Evolutionary conservation across 306 rosid genomes (phyloP).

Genomic region (Rubus parviflorus): DNA sequence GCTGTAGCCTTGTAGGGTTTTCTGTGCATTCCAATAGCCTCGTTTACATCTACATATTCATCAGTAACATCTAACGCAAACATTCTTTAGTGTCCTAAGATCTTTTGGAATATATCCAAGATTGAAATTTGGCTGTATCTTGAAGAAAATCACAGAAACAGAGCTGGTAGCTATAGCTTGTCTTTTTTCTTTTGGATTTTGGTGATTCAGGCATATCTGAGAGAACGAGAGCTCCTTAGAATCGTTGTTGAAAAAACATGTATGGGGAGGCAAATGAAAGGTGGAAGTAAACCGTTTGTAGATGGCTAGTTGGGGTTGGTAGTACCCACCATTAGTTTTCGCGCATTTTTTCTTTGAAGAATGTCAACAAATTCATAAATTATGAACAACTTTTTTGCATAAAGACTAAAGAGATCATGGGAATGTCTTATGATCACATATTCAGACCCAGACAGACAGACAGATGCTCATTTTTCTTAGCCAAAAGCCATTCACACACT

Average conservation of each 20-base stretch:
- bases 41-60: neutral
- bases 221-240: neutral
- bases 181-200: neutral
- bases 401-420: neutral
- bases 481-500: neutral
- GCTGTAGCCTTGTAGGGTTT: neutral
- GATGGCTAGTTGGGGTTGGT: conserved; percentile 12
- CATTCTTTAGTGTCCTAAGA: neutral
- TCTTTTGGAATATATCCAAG: neutral
- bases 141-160: no score
- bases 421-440: neutral
- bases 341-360: neutral
- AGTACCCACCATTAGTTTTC: neutral
- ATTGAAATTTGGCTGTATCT: neutral
- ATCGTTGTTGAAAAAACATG: neutral
- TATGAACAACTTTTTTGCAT: neutral
- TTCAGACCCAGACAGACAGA: neutral
- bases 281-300: neutral
- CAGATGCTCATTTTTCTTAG: neutral
- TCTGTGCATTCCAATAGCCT: neutral
- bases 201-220: neutral
- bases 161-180: neutral
- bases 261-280: neutral
- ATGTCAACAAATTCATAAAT: neutral
- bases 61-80: neutral